Percentiles rank a stretch among this genome's conserved stretches.
Evolutionary conservation across 495 filamentous ascomycete genomes (phyloP).

Genomic region (Xanthoparmelia taractica): DNA sequence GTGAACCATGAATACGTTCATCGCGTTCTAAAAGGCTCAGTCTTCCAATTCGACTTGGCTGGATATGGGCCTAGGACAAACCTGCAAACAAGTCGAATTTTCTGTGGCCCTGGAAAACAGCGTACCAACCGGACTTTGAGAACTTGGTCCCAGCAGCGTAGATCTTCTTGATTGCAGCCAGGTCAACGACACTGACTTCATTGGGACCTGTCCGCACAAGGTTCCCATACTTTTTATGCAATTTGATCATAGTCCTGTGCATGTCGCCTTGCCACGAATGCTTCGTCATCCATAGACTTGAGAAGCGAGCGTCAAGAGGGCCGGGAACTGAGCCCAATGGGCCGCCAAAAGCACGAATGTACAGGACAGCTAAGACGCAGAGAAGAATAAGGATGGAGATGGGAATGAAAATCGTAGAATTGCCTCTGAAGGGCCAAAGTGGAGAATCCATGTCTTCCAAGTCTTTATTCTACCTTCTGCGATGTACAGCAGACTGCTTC

Average conservation of each 20-base stretch:
- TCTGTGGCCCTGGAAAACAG: slow-evolving; percentile 32
- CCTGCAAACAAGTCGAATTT: slow-evolving; percentile 32
- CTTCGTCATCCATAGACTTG: slow-evolving; percentile 48
- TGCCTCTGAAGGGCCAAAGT: not conserved
- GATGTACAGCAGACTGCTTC: not conserved
- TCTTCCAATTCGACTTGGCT: not conserved
- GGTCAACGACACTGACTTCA: slow-evolving; percentile 49
- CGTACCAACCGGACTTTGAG: slow-evolving; percentile 30
- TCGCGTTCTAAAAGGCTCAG: slow-evolving; percentile 21
- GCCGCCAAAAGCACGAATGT: slow-evolving; percentile 28
- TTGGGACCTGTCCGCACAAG: slow-evolving; percentile 56
- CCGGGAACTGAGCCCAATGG: slow-evolving; percentile 32
- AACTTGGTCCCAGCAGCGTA: slow-evolving; percentile 32
- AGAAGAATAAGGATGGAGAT: slow-evolving; percentile 16
- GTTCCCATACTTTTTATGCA: slow-evolving; percentile 48
- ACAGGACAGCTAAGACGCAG: slow-evolving; percentile 11
- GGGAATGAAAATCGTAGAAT: not conserved
- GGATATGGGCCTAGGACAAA: not conserved
- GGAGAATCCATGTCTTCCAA: slow-evolving; percentile 1
- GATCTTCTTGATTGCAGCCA: slow-evolving; percentile 30
- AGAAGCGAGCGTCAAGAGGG: slow-evolving; percentile 31
- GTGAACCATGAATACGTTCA: slow-evolving; percentile 27
- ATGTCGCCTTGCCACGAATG: slow-evolving; percentile 43
- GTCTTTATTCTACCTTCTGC: not conserved
- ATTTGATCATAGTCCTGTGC: slow-evolving; percentile 44